Evolutionary conservation across 345 rosid genomes (phyloP).

Genomic region (Limnanthes douglasii): DNA sequence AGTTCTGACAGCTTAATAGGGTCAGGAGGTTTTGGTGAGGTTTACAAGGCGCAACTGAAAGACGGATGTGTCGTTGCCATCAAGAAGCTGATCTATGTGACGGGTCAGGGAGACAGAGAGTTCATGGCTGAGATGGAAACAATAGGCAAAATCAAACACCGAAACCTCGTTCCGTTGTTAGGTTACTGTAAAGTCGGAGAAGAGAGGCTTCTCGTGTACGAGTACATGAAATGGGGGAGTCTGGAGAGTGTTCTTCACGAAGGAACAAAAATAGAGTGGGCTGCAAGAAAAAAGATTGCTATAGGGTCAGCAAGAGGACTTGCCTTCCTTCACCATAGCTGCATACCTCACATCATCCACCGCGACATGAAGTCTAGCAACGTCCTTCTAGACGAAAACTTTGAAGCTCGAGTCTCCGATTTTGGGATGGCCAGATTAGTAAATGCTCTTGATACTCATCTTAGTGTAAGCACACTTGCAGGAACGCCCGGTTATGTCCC

Average conservation of each 20-base stretch:
- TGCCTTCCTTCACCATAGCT: conserved; percentile 96
- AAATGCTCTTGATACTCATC: conserved; percentile 86
- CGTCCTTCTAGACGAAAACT: conserved; percentile 79
- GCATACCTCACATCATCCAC: conserved; percentile 95
- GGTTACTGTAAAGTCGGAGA: conserved; percentile 96
- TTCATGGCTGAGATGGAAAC: conserved; percentile 99
- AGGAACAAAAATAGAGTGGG: conserved; percentile 49
- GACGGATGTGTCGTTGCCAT: conserved; percentile 77
- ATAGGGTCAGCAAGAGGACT: conserved; percentile 93
- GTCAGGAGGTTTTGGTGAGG: conserved; percentile 95
- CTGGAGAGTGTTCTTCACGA: conserved; percentile 85
- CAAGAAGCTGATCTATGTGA: conserved; percentile 73
- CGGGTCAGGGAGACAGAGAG: conserved; percentile 96
- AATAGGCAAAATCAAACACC: conserved; percentile 91
- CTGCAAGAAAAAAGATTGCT: conserved; percentile 74
- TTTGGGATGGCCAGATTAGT: conserved; percentile 96
- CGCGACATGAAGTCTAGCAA: conserved; percentile 98
- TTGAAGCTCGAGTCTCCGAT: conserved; percentile 92
- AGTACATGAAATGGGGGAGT: conserved; percentile 98
- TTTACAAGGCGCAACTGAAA: conserved; percentile 74
- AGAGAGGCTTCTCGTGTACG: conserved; percentile 94
- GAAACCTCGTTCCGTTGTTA: conserved; percentile 82
- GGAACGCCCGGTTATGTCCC: conserved; percentile 99
- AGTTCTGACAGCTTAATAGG: conserved; percentile 84
- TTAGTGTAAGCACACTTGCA: conserved; percentile 92